A percentile compares a stretch with the other conserved stretches of the same genome.
These are phyloP conservation scores for Wickerhamiella kurtzmanii DNA, from an alignment of 805 yeast genomes.

Conservation along the genomic window DNA sequence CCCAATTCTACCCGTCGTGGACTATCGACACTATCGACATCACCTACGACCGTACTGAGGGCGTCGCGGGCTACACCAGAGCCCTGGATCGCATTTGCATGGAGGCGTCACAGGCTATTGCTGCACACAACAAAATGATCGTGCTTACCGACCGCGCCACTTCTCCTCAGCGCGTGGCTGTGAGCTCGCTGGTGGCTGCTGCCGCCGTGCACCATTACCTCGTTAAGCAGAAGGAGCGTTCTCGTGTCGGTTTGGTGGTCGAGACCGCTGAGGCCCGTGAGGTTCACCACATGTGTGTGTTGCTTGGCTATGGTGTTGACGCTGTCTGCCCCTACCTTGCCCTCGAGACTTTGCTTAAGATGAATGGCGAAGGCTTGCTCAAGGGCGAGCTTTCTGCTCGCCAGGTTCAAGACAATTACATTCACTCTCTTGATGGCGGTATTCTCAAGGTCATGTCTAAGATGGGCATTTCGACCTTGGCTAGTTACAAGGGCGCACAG, in stretches of 20 bases:
- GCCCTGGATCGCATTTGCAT: constrained; percentile 79
- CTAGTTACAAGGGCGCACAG: constrained; percentile 98
- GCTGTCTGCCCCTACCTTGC: constrained; percentile 90
- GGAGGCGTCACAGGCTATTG: constrained; percentile 76
- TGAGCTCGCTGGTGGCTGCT: constrained; percentile 80
- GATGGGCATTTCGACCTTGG: constrained; percentile 97
- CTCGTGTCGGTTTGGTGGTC: constrained; percentile 79
- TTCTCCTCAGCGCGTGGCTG: constrained; percentile 51
- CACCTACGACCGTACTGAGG: constrained; percentile 73
- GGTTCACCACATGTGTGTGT: constrained; percentile 88
- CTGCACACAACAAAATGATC: constrained; percentile 58
- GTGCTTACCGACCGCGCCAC: constrained; percentile 61
- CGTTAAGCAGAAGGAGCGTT: constrained; percentile 90
- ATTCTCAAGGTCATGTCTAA: constrained; percentile 94
- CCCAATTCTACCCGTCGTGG: constrained; percentile 76
- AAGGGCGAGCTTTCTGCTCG: constrained; percentile 39
- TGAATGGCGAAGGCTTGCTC: constrained; percentile 64
- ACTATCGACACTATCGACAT: constrained; percentile 69
- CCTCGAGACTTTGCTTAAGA: constrained; percentile 71
- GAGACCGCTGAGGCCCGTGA: constrained; percentile 97
- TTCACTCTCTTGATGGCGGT: constrained; percentile 77
- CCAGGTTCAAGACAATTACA: constrained; percentile 61
- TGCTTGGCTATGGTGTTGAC: constrained; percentile 95
- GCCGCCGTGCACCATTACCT: constrained; percentile 97
- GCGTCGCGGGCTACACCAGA: constrained; percentile 69